Evolutionary conservation across 306 rosid species (phyloP).

Genomic region (Cucurbita moschata): DNA sequence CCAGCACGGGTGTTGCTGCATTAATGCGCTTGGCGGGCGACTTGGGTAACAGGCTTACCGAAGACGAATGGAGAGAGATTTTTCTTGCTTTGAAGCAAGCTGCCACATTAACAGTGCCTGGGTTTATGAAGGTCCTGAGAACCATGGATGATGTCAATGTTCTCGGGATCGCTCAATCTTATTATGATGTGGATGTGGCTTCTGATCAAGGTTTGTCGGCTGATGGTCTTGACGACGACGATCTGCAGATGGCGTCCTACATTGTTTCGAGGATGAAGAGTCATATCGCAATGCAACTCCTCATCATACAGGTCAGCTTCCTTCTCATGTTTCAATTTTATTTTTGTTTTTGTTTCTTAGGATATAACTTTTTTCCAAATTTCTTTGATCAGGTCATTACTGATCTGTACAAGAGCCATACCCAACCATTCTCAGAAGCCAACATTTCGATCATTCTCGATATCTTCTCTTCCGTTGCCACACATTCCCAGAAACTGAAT

Average conservation of each 20-base stretch:
- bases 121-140: constrained; percentile 67
- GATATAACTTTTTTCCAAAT: neutral
- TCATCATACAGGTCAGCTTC: constrained; percentile 62
- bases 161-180: constrained; percentile 33
- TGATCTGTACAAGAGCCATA: constrained; percentile 53
- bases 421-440: constrained; percentile 31
- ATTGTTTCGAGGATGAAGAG: constrained; percentile 69
- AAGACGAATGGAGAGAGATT: constrained; percentile 68
- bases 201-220: constrained; percentile 56
- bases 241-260: constrained; percentile 69
- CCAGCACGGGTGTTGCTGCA: constrained; percentile 83
- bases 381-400: constrained; percentile 40
- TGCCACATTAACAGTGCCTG: constrained; percentile 61
- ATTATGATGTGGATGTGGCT: constrained; percentile 32
- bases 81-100: constrained; percentile 71
- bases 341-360: neutral
- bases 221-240: constrained; percentile 74
- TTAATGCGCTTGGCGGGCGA: constrained; percentile 63
- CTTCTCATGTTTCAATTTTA: neutral
- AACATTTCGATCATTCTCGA: constrained; percentile 52
- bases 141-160: constrained; percentile 46
- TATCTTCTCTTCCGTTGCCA: constrained; percentile 45
- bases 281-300: constrained; percentile 86
- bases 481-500: constrained; percentile 69
- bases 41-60: constrained; percentile 58